Evolutionary conservation across 2,329 filamentous ascomycete species (phyloP), one percentile per base, ranked within the genome.

Genomic region (Nannizziopsis barbatae): DNA sequence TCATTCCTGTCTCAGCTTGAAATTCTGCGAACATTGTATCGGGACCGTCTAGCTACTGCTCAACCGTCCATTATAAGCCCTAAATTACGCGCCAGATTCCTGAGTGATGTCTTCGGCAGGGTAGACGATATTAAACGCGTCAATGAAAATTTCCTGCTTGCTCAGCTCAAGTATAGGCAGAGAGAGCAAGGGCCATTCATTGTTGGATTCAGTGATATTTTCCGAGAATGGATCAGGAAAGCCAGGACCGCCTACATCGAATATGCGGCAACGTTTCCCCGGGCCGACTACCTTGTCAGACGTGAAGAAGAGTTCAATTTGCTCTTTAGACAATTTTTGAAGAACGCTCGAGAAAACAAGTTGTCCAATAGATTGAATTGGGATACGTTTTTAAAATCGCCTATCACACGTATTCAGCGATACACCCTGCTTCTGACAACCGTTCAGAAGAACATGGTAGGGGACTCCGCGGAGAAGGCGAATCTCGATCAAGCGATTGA

Each of bases 171-270:
- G 62, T 98, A 96, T 63, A 81, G 92, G 20, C 92, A 98, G 64
- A 85, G 92, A 60, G 92, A 96, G 62, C 90, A 98, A 68, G 92
- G 92, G 0, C 92, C 92, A 0, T 98, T 88, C 81, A 83, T 98
- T 50, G 75, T 79, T 10, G 92, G 92, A 2, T 95, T 95, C 67
- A 95, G 89, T 62, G 92, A 96, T 60, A 86, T 98, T 43, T 96
- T 98, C 72, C 76, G 92, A 50, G 92, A 98, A 68, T 98, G 92
- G 92, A 95, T 96, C 53, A 80, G 92, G 54, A 96, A 95, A 65
- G 92, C 92, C 30, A 87, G 83, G 64, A 72, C 76, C 2, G 83
- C 86, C 9, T 98, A 96, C 62, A 81, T 95, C 52, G 88, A 94
- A 50, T 98, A 96, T 64, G 90, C 90, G 35, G 82, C 84, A 1